Conservation (phyloP, 495 filamentous ascomycete species). For the Penicillium psychrofluorescens region DNA sequence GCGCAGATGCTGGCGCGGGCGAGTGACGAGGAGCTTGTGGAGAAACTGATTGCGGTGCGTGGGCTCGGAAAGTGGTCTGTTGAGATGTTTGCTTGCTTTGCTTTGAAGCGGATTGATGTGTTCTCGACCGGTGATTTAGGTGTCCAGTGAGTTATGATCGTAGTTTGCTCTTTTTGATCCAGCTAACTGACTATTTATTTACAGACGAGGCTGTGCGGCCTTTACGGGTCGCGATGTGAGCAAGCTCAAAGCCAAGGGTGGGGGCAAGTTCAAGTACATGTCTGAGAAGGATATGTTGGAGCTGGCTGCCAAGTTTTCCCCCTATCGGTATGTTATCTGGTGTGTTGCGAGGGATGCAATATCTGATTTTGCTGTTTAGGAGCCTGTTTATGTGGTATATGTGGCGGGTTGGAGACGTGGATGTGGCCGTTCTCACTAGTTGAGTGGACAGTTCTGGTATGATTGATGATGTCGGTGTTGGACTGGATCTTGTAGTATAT, state of each 20-base stretch:
- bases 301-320: slow-evolving; percentile 68
- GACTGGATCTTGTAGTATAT: neutral
- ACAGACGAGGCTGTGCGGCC: slow-evolving; percentile 76
- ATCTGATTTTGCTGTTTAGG: slow-evolving; percentile 27
- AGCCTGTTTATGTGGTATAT: slow-evolving; percentile 85
- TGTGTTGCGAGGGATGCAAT: neutral
- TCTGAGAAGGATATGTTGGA: slow-evolving; percentile 86
- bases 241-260: slow-evolving; percentile 73
- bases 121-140: slow-evolving; percentile 91
- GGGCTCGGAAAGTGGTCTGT: slow-evolving; percentile 88
- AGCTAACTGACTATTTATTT: neutral
- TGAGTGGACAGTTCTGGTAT: slow-evolving; percentile 7
- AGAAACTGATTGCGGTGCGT: slow-evolving; percentile 74
- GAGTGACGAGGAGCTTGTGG: slow-evolving; percentile 77
- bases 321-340: slow-evolving; percentile 59
- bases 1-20: slow-evolving; percentile 67
- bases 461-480: neutral
- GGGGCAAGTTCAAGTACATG: slow-evolving; percentile 97
- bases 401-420: slow-evolving; percentile 77
- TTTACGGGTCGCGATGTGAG: slow-evolving; percentile 76
- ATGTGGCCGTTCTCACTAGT: slow-evolving; percentile 56
- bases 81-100: slow-evolving; percentile 96
- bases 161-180: neutral
- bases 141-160: slow-evolving; percentile 58
- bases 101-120: slow-evolving; percentile 84